Evolutionary conservation across 2,329 filamentous ascomycete species (phyloP).

Genomic region (Apiospora koreana): DNA sequence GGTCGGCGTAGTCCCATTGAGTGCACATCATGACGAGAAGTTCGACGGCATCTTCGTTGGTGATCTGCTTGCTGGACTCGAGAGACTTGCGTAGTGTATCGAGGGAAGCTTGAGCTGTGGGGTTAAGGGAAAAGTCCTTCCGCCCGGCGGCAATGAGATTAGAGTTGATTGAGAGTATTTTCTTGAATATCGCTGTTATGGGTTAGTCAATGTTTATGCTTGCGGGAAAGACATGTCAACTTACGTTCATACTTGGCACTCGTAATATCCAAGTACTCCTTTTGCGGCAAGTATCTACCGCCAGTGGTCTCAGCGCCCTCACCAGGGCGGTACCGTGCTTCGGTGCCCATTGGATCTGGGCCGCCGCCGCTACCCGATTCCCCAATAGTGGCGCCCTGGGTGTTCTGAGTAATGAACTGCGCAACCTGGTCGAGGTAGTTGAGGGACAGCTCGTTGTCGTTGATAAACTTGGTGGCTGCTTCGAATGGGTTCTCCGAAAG

Average conservation of each 20-base stretch:
- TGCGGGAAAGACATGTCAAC: conserved; percentile 20
- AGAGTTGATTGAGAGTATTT: conserved; percentile 74
- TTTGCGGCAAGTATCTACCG: conserved; percentile 73
- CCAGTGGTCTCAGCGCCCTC: conserved; percentile 49
- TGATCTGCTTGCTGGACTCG: conserved; percentile 55
- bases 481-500: conserved; percentile 91
- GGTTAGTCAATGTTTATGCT: no score
- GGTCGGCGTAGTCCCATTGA: conserved; percentile 77
- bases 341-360: conserved; percentile 76
- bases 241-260: conserved; percentile 67
- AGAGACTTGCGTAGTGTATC: conserved; percentile 63
- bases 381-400: conserved; percentile 82
- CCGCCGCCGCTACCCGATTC: conserved; percentile 52
- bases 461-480: conserved; percentile 85
- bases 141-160: conserved; percentile 69
- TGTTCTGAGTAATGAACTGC: conserved; percentile 89
- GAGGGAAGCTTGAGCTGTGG: conserved; percentile 67
- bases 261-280: conserved; percentile 75
- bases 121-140: conserved; percentile 74
- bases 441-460: conserved; percentile 84
- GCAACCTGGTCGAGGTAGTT: conserved; percentile 89
- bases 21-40: conserved; percentile 73
- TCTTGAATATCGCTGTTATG: conserved; percentile 75
- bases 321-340: conserved; percentile 76
- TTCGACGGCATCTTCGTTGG: conserved; percentile 55